These are phyloP conservation scores for Cucumis hystrix DNA, from an alignment of 306 rosid genomes.

Conservation along the genomic window DNA sequence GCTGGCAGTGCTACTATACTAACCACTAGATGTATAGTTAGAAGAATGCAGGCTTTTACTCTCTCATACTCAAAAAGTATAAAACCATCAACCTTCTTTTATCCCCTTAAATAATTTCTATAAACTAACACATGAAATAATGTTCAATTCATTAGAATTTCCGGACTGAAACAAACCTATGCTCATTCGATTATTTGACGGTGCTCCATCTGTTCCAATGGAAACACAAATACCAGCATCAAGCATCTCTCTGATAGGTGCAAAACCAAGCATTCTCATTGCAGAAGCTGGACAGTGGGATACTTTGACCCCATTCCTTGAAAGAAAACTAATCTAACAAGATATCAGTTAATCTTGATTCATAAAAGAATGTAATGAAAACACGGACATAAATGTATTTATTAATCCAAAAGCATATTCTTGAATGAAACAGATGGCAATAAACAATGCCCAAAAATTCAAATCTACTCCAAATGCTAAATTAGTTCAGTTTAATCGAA, in stretches of 20 bases:
- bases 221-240: conserved; percentile 76
- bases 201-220: conserved; percentile 86
- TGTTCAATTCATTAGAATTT: neutral
- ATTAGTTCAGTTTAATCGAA: neutral
- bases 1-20: too few relatives aligned
- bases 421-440: neutral
- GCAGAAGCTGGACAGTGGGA: conserved; percentile 92
- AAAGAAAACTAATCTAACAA: conserved; percentile 60
- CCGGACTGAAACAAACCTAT: conserved; percentile 32
- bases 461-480: neutral
- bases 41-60: neutral
- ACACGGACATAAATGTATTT: neutral
- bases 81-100: neutral
- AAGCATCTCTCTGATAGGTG: conserved; percentile 84
- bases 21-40: neutral
- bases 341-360: neutral
- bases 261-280: conserved; percentile 94
- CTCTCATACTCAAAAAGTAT: neutral
- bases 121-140: neutral
- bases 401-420: neutral
- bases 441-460: neutral
- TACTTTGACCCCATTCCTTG: conserved; percentile 61
- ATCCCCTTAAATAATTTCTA: neutral
- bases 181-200: conserved; percentile 92
- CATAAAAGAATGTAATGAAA: neutral